phyloP scores from a whole-genome alignment of 495 filamentous ascomycete genomes.

The Penicillium pancosmium region DNA sequence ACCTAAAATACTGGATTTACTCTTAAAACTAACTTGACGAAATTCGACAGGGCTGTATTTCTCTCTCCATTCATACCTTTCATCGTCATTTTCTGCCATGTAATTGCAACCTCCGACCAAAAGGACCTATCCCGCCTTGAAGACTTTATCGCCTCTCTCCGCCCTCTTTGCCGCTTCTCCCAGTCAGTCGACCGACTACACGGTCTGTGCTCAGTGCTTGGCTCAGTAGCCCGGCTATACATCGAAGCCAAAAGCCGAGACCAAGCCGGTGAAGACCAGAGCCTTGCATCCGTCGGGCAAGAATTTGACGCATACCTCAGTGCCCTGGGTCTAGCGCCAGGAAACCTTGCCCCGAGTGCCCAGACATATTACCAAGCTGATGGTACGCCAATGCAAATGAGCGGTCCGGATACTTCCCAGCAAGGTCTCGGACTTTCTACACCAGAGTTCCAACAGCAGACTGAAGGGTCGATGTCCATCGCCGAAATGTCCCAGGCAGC shows the following conservation, averaged over 20 bases:
- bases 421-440: conserved; percentile 20
- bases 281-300: conserved; percentile 52
- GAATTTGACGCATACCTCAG: conserved; percentile 68
- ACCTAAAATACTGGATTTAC: background rate
- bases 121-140: conserved; percentile 55
- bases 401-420: conserved; percentile 10
- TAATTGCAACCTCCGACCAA: conserved; percentile 50
- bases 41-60: conserved; percentile 58
- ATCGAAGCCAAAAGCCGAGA: conserved; percentile 59
- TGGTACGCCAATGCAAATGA: conserved; percentile 10
- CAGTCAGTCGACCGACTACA: conserved; percentile 61
- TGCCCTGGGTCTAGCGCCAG: conserved; percentile 63
- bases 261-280: conserved; percentile 42
- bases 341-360: conserved; percentile 10
- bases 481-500: conserved; percentile 38
- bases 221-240: conserved; percentile 63
- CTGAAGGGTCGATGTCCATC: conserved; percentile 15
- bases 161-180: conserved; percentile 52
- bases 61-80: conserved; percentile 69
- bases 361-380: conserved; percentile 17
- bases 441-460: conserved; percentile 12
- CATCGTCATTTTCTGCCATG: conserved; percentile 71
- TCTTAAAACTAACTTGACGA: conserved; percentile 6
- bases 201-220: conserved; percentile 62
- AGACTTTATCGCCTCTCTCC: conserved; percentile 60